phyloP scores from a whole-genome alignment of 2,329 filamentous ascomycete genomes.

The Trichoderma gracile region DNA sequence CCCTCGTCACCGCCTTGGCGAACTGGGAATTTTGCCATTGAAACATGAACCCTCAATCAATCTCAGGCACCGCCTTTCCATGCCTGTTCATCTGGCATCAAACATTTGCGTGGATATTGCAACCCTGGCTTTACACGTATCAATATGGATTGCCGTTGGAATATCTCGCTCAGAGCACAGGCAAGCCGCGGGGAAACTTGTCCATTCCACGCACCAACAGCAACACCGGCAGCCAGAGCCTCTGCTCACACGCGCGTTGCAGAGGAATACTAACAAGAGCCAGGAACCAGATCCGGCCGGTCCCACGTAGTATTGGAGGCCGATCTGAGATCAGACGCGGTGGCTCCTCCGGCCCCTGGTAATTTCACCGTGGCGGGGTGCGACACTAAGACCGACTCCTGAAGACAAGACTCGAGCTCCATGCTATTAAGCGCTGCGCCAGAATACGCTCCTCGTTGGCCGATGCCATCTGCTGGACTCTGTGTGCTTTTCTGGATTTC shows the following conservation, averaged over 20 bases:
- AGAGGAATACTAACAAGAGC: neutral
- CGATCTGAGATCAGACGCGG: constrained; percentile 24
- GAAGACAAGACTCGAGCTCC: constrained; percentile 4
- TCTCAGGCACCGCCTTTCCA: neutral
- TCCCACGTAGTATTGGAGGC: neutral
- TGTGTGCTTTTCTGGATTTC: neutral
- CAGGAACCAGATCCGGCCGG: neutral
- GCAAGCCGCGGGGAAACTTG: neutral
- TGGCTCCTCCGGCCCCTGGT: constrained; percentile 10
- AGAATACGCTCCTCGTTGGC: constrained; percentile 4
- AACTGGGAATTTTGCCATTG: neutral
- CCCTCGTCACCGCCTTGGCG: neutral
- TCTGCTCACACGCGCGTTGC: neutral
- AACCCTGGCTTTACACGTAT: no score
- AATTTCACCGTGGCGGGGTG: constrained; percentile 24
- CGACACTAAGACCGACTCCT: constrained; percentile 19
- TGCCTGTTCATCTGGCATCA: no score
- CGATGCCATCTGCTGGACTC: neutral
- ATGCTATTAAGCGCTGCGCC: neutral
- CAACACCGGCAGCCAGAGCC: neutral
- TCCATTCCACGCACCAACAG: neutral
- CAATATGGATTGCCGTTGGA: no score
- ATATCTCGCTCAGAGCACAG: neutral
- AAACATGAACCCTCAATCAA: neutral
- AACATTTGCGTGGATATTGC: no score